Evolutionary conservation across 75 land plant species (phyloP), one percentile per base, ranked within the genome.

Genomic region (Pinus taeda): DNA sequence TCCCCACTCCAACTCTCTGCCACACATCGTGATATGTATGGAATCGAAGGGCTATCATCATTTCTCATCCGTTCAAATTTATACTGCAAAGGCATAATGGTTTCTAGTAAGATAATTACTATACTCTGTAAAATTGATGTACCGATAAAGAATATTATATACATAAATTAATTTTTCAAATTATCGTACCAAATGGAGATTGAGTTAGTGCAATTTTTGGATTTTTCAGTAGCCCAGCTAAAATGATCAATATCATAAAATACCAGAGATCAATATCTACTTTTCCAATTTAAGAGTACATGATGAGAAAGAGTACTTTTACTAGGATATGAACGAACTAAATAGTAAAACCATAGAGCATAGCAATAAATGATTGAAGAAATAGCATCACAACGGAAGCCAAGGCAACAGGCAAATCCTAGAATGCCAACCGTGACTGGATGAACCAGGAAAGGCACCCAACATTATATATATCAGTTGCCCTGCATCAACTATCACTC

Each of bases 21-120:
- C n/a, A n/a, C n/a, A n/a, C n/a, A n/a, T n/a, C n/a, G n/a, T n/a
- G n/a, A n/a, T n/a, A n/a, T n/a, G n/a, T 88, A 49, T 88, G 85
- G 67, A 89, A 77, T 45, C 92, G 92, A 15, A 85, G 55, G 37
- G 84, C 77, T 14, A 86, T 77, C 82, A 80, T 82, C 57, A 79
- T 8, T 39, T 53, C 59, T 78, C 82, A 81, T 21, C 73, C 78
- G 21, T 30, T 26, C 2, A 78, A 18, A 57, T 78, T 78, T 45
- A 78, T 57, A 62, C 74, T 78, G 79, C 36, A 78, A 57, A 57
- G 57, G 69, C 20, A 60, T 3, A 60, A 18, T 60, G 0, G 8
- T 39, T 39, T 0, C 0, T 3, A 39, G 4, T 39, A 39, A 39
- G 4, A 4, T 39, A 39, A 39, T 30, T 30, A 30, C 33, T 4